Evolutionary conservation across 768 basidiomycete species (phyloP), one percentile per base, ranked within the genome.

Genomic region (Pholiota microspora): DNA sequence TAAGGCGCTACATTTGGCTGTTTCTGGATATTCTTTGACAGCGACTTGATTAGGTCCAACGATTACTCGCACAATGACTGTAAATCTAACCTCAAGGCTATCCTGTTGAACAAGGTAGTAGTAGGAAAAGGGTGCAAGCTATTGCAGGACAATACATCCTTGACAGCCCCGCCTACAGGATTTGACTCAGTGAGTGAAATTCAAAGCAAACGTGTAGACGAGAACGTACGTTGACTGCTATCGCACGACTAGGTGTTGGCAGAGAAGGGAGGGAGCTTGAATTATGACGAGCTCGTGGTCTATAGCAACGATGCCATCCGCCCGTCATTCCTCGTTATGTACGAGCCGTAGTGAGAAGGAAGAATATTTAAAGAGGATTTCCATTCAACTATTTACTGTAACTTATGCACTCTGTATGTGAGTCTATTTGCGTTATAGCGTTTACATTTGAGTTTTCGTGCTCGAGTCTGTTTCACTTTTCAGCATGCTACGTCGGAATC

Each of bases 21-120:
- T 31, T 23, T 53, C 42, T 32, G 45, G 48, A 32, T 31, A 15
- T 48, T 15, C 49, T 31, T 35, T 40, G 15, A n/a, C n/a, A n/a
- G n/a, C n/a, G n/a, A n/a, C n/a, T n/a, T n/a, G 13, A 40, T 9
- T 34, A 83, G 81, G 60, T 85, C 86, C 15, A 83, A 87, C 55
- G 86, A 89, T 67, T 89, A 89, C 63, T 85, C 85, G 9, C 73
- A 71, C 49, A 86, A 85, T 55, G 73, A 77, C 49, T 79, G 77
- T 56, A 69, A 76, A 38, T 86, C 83, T 0, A 66, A 68, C 15
- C 67, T 81, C 57, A 86, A 86, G 59, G 82, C 83, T 0, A 85
- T 89, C 34, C 74, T 89, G n/a, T 69, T 89, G 50, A 88, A 87
- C 69, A 88, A 88, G 62, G 86, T 89, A 16, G 72, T 88, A 12